Base-by-base conservation (phyloP, 352 stramenopile genomes). In the Globisporangium iwayamae region DNA sequence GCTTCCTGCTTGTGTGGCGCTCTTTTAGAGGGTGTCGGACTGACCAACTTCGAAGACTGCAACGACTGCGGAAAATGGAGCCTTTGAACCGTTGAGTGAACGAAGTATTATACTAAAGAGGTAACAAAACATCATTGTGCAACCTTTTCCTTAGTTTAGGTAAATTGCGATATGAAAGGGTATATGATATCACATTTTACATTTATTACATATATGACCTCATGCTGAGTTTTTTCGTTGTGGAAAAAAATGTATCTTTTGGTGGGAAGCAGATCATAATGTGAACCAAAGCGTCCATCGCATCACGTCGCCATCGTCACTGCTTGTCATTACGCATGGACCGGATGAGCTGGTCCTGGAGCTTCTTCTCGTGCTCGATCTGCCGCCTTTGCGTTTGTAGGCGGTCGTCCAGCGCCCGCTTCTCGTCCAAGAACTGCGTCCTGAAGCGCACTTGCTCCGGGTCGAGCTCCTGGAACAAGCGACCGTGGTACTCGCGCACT, bases 401-500 rank as follows among this genome's bases (percentile, higher is more conserved):
- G n/a, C 56, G 69, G 36, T 52, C 62, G 28, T 68, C 58, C 9
- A 76, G 47, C 16, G 59, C 53, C 30, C 71, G 54, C 36, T 56
- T 69, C 56, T 75, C 59, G n/a, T 75, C 51, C 25, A 71, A 39
- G 10, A 76, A 65, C 20, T 75, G 68, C 32, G 65, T 45, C 13
- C 51, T 64, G 18, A 73, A 56, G 1, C 71, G 73, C n/a, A 66
- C 69, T 28, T 68, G 70, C 16, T 64, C 66, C 0, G 76, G 69
- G 51, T 81, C 69, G 60, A 80, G 48, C 58, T 84, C 71, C 13
- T 67, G 63, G 11, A 74, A 67, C 14, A 83, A 36, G 22, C 71
- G 75, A 11, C 39, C 39, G 51, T 78, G 75, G 51, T 69, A 78
- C 14, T 55, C 73, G n/a, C 57, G 48, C 5, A 83, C 64, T 70